These are phyloP conservation scores for Chlamydomonas reinhardtii DNA, from an alignment of 163 green algal genomes.

Conservation along the genomic window DNA sequence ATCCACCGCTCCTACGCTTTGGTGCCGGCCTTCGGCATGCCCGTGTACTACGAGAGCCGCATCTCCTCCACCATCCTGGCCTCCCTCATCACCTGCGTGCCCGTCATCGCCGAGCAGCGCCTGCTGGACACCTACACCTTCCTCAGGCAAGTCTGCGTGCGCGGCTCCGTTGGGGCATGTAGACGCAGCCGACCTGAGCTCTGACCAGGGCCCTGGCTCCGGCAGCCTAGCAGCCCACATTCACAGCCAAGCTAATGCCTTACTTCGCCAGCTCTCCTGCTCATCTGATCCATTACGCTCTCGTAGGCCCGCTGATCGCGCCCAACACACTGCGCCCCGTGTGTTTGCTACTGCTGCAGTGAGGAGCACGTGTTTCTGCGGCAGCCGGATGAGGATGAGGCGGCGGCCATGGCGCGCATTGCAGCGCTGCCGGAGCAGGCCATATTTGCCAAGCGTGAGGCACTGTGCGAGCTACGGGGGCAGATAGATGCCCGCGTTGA, in stretches of 20 bases:
- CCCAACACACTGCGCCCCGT: too few relatives aligned
- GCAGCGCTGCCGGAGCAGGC: constrained; percentile 12
- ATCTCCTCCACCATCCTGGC: constrained; percentile 58
- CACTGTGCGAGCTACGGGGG: constrained; percentile 31
- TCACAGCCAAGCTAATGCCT: too few relatives aligned
- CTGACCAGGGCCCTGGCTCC: too few relatives aligned
- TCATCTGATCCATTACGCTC: too few relatives aligned
- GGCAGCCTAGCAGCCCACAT: too few relatives aligned
- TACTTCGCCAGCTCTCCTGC: too few relatives aligned
- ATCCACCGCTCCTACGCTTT: constrained; percentile 51
- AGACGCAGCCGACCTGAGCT: too few relatives aligned
- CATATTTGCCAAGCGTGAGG: background rate
- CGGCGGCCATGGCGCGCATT: constrained; percentile 38
- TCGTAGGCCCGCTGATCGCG: too few relatives aligned
- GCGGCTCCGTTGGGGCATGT: too few relatives aligned
- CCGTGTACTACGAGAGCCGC: constrained; percentile 57
- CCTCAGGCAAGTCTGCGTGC: constrained; percentile 29
- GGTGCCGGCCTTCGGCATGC: constrained; percentile 58
- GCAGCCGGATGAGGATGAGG: constrained; percentile 55
- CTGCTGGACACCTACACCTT: constrained; percentile 60
- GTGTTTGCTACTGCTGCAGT: background rate
- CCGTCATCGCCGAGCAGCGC: constrained; percentile 51
- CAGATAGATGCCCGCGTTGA: constrained; percentile 16
- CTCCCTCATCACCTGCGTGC: constrained; percentile 47
- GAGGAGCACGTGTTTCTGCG: constrained; percentile 59